A percentile compares a stretch with the other conserved stretches of the same genome.
phyloP scores from a whole-genome alignment of 768 basidiomycete species.

The Phaeotremella fagi region DNA sequence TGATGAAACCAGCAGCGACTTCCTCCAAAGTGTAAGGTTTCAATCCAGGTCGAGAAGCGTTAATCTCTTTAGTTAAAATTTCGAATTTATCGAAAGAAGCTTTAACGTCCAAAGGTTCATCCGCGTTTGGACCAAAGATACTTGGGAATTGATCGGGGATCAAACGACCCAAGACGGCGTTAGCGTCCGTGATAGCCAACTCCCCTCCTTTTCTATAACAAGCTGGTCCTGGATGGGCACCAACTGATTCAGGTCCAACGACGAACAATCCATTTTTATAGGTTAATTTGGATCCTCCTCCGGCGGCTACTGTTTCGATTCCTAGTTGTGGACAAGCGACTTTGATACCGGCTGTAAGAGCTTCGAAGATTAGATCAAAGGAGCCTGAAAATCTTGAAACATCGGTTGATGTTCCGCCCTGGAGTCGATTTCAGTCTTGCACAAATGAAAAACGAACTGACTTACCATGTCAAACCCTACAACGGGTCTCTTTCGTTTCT shows the following conservation, averaged over 20 bases:
- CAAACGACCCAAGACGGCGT: slow-evolving; percentile 32
- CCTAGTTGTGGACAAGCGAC: slow-evolving; percentile 35
- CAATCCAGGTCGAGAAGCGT: slow-evolving; percentile 18
- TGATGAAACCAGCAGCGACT: slow-evolving; percentile 26
- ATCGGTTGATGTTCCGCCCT: slow-evolving; percentile 29
- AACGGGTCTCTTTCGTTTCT: slow-evolving; percentile 15
- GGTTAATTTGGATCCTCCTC: slow-evolving; percentile 27
- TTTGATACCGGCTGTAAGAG: slow-evolving; percentile 19
- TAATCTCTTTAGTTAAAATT: slow-evolving; percentile 17
- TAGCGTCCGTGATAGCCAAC: slow-evolving; percentile 42
- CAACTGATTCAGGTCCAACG: slow-evolving; percentile 15
- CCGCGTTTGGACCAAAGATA: slow-evolving; percentile 23
- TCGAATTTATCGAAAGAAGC: slow-evolving; percentile 16
- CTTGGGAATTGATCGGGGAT: slow-evolving; percentile 23
- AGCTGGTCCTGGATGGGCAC: slow-evolving; percentile 19
- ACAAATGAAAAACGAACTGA: neutral
- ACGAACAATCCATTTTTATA: slow-evolving; percentile 30
- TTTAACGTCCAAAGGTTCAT: slow-evolving; percentile 17
- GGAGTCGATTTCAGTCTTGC: neutral
- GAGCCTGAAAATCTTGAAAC: slow-evolving; percentile 29
- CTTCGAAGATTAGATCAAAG: slow-evolving; percentile 25
- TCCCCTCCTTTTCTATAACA: slow-evolving; percentile 33
- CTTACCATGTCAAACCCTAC: slow-evolving; percentile 31
- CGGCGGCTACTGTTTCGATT: slow-evolving; percentile 40
- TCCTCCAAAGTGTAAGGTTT: slow-evolving; percentile 26